Base-by-base conservation (phyloP, 129 eudicot genomes). In the Tagetes patula region DNA sequence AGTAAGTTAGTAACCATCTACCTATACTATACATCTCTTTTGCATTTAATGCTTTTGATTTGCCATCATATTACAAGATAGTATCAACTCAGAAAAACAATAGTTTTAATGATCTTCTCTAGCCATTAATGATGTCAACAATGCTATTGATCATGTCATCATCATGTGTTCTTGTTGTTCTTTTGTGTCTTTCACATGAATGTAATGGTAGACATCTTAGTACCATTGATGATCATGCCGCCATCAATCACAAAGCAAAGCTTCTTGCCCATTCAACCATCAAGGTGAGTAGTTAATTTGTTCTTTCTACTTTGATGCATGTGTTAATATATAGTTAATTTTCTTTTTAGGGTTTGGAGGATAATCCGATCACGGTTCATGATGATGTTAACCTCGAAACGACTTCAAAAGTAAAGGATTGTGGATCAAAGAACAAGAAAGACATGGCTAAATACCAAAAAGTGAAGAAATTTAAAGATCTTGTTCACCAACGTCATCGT, bases 41-140 rank as follows among this genome's bases (percentile, higher is more conserved):
- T 61, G 2, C 88, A 85, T 87, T 90, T 85, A 87, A 85, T 83
- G 81, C 87, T 55, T 75, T 75, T 41, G 67, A 67, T 68, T 48
- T 64, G 66, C 56, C 67, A 37, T 40, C n/a, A 42, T 73, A 70
- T 74, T 77, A 77, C 77, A 74, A 73, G 66, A 49, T 71, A 62
- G 3, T 8, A 4, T 50, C 56, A n/a, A 27, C 73, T n/a, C 76
- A 20, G 27, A 20, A 20, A 20, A 20, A 20, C 27, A 20, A 20
- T 20, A 20, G 27, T 20, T 20, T 46, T 54, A 46, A 30, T 37
- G 78, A 42, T 69, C 69, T 41, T 53, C 60, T 14, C 42, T 8
- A 36, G 53, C 60, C 11, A 62, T 75, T 54, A 62, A 63, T 70
- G 74, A 81, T 75, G 82, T 46, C 82, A 65, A 81, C 65, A 66